phyloP scores from a whole-genome alignment of 768 basidiomycete species.

The Russula abietina region DNA sequence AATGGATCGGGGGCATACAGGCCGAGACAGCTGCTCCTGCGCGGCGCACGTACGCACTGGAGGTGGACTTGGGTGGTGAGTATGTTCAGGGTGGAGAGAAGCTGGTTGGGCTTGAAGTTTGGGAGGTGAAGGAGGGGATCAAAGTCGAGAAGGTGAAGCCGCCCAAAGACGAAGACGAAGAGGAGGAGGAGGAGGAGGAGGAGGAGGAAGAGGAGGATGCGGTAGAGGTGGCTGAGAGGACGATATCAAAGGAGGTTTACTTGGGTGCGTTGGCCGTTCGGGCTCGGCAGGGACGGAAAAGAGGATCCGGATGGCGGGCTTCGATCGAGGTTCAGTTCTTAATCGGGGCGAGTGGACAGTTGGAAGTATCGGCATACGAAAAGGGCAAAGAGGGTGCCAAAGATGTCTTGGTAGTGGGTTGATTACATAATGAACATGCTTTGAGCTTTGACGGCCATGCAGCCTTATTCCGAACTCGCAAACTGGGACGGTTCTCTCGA shows the following conservation, averaged over 20 bases:
- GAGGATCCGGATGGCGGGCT: constrained; percentile 46
- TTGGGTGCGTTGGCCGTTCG: constrained; percentile 37
- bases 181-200: constrained; percentile 55
- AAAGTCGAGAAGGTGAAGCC: constrained; percentile 53
- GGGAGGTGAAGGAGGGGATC: constrained; percentile 69
- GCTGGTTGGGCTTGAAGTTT: constrained; percentile 57
- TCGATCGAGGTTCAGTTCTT: constrained; percentile 43
- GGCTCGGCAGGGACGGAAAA: constrained; percentile 36
- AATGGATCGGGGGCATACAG: constrained; percentile 60
- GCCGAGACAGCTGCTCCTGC: constrained; percentile 69
- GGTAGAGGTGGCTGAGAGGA: constrained; percentile 58
- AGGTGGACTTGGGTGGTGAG: constrained; percentile 43
- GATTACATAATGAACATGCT: constrained; percentile 14
- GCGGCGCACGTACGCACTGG: constrained; percentile 52
- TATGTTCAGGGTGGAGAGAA: constrained; percentile 37
- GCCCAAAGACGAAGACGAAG: constrained; percentile 42
- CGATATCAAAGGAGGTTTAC: constrained; percentile 47
- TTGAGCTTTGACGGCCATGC: constrained; percentile 5
- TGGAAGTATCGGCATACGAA: constrained; percentile 39
- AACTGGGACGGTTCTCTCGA: constrained; percentile 21
- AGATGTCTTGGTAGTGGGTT: constrained; percentile 10
- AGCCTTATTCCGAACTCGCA: constrained; percentile 18
- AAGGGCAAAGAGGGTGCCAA: constrained; percentile 29
- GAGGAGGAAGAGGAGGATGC: too few relatives aligned
- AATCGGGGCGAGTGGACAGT: constrained; percentile 32